Evolutionary conservation across 2,329 filamentous ascomycete genomes (phyloP).

Genomic region (Hymenoscyphus fraxineus): DNA sequence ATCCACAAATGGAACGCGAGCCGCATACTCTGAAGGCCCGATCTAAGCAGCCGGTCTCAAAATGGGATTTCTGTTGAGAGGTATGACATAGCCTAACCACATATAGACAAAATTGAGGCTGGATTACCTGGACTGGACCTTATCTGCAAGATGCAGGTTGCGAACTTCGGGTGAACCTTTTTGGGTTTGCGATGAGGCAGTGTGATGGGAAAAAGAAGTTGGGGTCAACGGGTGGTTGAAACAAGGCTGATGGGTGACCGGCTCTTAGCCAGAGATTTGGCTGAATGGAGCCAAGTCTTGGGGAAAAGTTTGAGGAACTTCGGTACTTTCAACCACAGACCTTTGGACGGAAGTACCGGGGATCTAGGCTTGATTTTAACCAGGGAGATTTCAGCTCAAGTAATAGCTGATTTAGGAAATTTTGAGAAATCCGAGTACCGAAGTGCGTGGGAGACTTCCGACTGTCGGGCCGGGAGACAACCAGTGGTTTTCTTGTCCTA

Average conservation of each 20-base stretch:
- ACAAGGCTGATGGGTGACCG: slow-evolving; percentile 1
- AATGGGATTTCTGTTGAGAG: background rate
- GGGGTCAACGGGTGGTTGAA: background rate
- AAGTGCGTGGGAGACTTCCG: background rate
- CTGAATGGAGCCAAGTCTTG: slow-evolving; percentile 9
- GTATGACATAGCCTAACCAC: slow-evolving; percentile 5
- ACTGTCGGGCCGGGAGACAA: background rate
- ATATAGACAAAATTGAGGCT: slow-evolving; percentile 7
- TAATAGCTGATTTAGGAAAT: background rate
- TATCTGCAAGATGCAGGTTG: slow-evolving; percentile 5
- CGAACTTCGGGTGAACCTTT: slow-evolving; percentile 9
- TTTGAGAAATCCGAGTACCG: background rate
- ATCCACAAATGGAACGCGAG: slow-evolving; percentile 5
- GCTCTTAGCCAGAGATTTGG: slow-evolving; percentile 12
- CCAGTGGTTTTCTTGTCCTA: background rate
- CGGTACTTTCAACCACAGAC: background rate
- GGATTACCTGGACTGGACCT: background rate
- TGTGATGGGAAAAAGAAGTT: slow-evolving; percentile 6
- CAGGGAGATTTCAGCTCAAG: background rate
- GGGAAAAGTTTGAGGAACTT: background rate
- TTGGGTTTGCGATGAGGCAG: slow-evolving; percentile 8
- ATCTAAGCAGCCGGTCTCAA: background rate
- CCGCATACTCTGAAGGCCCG: slow-evolving; percentile 8
- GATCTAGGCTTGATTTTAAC: background rate
- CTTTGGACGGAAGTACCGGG: background rate